Evolutionary conservation across 1,139 yeast species (phyloP).

Genomic region (Debaryomycetaceae sp.): DNA sequence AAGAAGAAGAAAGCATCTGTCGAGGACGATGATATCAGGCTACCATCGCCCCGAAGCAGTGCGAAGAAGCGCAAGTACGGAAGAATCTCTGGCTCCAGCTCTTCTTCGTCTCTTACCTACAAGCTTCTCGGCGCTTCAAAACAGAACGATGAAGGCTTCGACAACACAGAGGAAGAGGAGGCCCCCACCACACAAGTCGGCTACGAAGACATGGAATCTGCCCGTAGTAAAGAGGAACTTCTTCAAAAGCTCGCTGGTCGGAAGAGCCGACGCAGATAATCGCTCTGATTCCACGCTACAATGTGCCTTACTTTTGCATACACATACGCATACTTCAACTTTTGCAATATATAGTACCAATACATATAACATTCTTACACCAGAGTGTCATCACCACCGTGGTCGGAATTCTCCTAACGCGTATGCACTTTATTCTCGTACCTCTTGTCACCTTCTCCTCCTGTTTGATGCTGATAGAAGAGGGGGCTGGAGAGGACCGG

Average conservation of each 20-base stretch:
- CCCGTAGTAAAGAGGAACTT: constrained; percentile 22
- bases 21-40: constrained; percentile 12
- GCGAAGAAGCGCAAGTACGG: constrained; percentile 34
- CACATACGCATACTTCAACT: background rate
- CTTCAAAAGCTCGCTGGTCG: constrained; percentile 21
- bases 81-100: constrained; percentile 23
- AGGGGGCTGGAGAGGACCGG: too few relatives aligned
- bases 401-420: background rate
- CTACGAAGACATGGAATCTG: constrained; percentile 28
- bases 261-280: background rate
- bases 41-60: constrained; percentile 41
- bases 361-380: too few relatives aligned
- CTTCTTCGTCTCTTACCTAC: constrained; percentile 13
- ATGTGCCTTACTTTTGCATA: background rate
- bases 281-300: background rate
- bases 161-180: constrained; percentile 21
- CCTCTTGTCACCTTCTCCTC: too few relatives aligned
- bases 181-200: constrained; percentile 26
- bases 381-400: background rate
- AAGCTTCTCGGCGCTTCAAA: constrained; percentile 10
- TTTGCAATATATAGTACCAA: background rate
- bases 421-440: too few relatives aligned
- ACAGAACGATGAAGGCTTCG: constrained; percentile 14
- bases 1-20: constrained; percentile 5
- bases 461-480: too few relatives aligned